A percentile compares a stretch with the other conserved stretches of the same genome.
Conservation (phyloP, 2,329 filamentous ascomycete genomes). For the Claviceps citrina region DNA sequence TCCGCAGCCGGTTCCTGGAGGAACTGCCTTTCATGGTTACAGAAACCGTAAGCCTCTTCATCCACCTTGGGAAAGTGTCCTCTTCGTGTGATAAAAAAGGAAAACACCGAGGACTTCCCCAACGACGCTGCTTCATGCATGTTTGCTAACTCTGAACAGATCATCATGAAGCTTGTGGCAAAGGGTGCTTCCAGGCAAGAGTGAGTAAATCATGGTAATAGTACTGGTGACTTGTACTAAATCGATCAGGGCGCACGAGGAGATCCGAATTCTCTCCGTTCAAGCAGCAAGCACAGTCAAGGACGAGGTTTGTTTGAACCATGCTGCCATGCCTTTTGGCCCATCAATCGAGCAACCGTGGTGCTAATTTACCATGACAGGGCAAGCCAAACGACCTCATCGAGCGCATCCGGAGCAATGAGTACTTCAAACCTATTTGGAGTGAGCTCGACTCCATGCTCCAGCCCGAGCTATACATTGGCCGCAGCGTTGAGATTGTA, state of each 20-base stretch:
- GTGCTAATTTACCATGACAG: slow-evolving; percentile 6
- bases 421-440: slow-evolving; percentile 63
- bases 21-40: slow-evolving; percentile 83
- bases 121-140: background rate
- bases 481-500: slow-evolving; percentile 30
- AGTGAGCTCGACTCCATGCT: slow-evolving; percentile 53
- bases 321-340: background rate
- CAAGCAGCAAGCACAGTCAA: slow-evolving; percentile 50
- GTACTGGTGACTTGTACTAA: background rate
- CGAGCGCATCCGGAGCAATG: slow-evolving; percentile 53
- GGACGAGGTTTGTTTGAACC: slow-evolving; percentile 17
- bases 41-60: slow-evolving; percentile 7
- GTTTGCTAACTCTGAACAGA: slow-evolving; percentile 17
- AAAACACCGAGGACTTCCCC: background rate
- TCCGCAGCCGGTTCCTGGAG: slow-evolving; percentile 49
- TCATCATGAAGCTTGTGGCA: slow-evolving; percentile 65
- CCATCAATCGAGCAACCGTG: background rate
- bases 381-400: slow-evolving; percentile 71
- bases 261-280: slow-evolving; percentile 70
- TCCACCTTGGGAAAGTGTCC: background rate
- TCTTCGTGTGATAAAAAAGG: background rate
- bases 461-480: slow-evolving; percentile 39
- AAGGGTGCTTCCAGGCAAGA: slow-evolving; percentile 62
- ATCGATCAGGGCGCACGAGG: slow-evolving; percentile 49
- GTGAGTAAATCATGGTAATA: slow-evolving; percentile 1